Conservation (phyloP, 2,329 filamentous ascomycete genomes). For the Catunica adiposa region DNA sequence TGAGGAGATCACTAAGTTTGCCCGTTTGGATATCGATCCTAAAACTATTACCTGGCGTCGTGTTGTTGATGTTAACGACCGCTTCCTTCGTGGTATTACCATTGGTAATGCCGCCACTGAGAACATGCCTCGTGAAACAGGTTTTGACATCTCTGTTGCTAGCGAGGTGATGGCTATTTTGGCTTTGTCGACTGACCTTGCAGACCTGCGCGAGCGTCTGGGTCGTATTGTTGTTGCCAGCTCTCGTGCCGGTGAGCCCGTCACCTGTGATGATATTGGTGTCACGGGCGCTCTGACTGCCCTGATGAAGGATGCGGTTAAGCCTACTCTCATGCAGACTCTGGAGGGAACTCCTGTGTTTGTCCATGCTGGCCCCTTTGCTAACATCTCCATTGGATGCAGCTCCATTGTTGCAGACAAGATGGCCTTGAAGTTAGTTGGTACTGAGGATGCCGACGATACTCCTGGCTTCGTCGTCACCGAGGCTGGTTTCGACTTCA, state of each 20-base stretch:
- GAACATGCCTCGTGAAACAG: slow-evolving; percentile 72
- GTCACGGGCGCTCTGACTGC: slow-evolving; percentile 82
- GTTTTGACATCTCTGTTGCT: slow-evolving; percentile 94
- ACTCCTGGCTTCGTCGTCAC: slow-evolving; percentile 83
- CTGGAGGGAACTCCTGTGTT: slow-evolving; percentile 94
- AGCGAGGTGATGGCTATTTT: slow-evolving; percentile 98
- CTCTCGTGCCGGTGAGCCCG: slow-evolving; percentile 68
- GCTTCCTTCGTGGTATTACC: slow-evolving; percentile 77
- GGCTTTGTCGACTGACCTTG: slow-evolving; percentile 72
- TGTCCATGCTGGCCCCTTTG: slow-evolving; percentile 92
- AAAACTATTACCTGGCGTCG: slow-evolving; percentile 95
- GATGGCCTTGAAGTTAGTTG: slow-evolving; percentile 86
- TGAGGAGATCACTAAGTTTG: slow-evolving; percentile 76
- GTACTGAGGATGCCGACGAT: slow-evolving; percentile 76
- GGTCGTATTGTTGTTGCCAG: slow-evolving; percentile 92
- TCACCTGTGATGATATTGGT: slow-evolving; percentile 92
- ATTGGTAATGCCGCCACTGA: slow-evolving; percentile 80
- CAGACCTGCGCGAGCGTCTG: slow-evolving; percentile 81
- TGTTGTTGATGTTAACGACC: slow-evolving; percentile 92
- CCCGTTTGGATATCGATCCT: slow-evolving; percentile 89
- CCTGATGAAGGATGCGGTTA: slow-evolving; percentile 95
- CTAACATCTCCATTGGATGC: slow-evolving; percentile 95
- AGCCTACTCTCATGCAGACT: slow-evolving; percentile 97
- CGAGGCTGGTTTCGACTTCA: slow-evolving; percentile 97
- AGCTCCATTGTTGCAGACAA: slow-evolving; percentile 91